Conservation (phyloP, 2,329 filamentous ascomycete species). For the Venturia asperata region DNA sequence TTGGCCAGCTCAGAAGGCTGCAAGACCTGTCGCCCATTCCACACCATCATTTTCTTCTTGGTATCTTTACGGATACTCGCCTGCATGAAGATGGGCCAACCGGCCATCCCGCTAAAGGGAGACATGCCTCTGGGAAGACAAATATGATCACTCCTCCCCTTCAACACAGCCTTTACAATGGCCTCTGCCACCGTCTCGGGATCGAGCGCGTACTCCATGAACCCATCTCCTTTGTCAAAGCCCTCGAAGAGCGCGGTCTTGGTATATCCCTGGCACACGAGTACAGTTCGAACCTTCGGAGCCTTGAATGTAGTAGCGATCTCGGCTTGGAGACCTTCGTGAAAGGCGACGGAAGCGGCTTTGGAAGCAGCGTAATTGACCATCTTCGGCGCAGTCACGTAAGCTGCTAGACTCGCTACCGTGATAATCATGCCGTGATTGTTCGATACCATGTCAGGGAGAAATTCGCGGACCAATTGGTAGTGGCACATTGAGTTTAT, state of each 20-base stretch:
- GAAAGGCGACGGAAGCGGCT: slow-evolving; percentile 58
- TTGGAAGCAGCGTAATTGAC: slow-evolving; percentile 63
- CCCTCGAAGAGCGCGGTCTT: slow-evolving; percentile 55
- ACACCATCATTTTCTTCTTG: slow-evolving; percentile 30
- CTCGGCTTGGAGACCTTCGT: slow-evolving; percentile 50
- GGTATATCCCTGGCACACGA: slow-evolving; percentile 58
- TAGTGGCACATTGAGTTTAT: slow-evolving; percentile 64
- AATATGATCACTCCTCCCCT: slow-evolving; percentile 51
- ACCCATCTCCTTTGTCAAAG: slow-evolving; percentile 45
- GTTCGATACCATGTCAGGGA: slow-evolving; percentile 54
- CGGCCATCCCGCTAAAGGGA: slow-evolving; percentile 37
- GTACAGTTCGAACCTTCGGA: slow-evolving; percentile 56
- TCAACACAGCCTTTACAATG: slow-evolving; percentile 54
- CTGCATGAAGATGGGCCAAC: slow-evolving; percentile 58
- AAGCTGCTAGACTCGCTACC: slow-evolving; percentile 58
- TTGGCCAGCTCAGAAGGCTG: slow-evolving; percentile 29
- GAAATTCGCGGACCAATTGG: slow-evolving; percentile 58
- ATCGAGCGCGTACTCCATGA: slow-evolving; percentile 48
- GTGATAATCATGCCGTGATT: slow-evolving; percentile 71
- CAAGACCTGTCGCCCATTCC: slow-evolving; percentile 33
- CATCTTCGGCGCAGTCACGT: slow-evolving; percentile 54
- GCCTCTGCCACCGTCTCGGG: slow-evolving; percentile 58
- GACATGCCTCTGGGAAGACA: slow-evolving; percentile 41
- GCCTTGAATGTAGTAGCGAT: slow-evolving; percentile 52
- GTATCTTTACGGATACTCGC: slow-evolving; percentile 41